Percentiles rank a stretch among this genome's conserved stretches.
These are phyloP conservation scores for Nigrospora osmanthi DNA, from an alignment of 2,329 filamentous ascomycete species.

Conservation along the genomic window DNA sequence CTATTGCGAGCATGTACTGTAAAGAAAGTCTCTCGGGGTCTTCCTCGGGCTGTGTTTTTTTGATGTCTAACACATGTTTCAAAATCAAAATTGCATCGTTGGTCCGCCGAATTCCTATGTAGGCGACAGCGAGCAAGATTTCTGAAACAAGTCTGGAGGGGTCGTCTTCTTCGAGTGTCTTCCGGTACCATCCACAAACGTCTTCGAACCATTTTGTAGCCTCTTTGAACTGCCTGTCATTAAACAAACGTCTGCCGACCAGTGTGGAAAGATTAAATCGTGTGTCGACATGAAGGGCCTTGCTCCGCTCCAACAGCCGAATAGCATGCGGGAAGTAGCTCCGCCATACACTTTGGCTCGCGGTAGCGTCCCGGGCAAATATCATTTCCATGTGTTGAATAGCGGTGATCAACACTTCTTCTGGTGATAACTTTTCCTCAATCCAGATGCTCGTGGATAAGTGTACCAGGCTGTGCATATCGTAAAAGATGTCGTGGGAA, in stretches of 20 bases:
- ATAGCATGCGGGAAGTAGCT: conserved; percentile 19
- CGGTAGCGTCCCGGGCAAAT: conserved; percentile 2
- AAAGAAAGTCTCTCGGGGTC: neutral
- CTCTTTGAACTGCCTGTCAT: conserved; percentile 6
- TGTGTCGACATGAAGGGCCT: conserved; percentile 7
- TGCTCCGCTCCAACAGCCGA: conserved; percentile 10
- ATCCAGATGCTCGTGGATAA: conserved; percentile 20
- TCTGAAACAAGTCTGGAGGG: neutral
- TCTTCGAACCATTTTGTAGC: too few relatives aligned
- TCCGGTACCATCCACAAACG: neutral
- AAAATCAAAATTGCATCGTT: too few relatives aligned
- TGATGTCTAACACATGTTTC: conserved; percentile 1
- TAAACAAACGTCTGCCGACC: conserved; percentile 12
- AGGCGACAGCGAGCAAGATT: neutral
- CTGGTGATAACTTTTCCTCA: conserved; percentile 4
- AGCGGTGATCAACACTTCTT: neutral
- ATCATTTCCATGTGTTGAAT: conserved; percentile 1
- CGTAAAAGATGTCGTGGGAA: conserved; percentile 8
- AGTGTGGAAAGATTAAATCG: conserved; percentile 8
- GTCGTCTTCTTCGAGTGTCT: too few relatives aligned
- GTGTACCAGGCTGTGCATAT: conserved; percentile 30
- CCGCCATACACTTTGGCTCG: conserved; percentile 11
- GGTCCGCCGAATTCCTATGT: too few relatives aligned
- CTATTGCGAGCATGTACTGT: neutral
- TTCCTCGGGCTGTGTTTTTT: neutral